phyloP scores from a whole-genome alignment of 768 basidiomycete genomes.

The Exidia glandulosa region DNA sequence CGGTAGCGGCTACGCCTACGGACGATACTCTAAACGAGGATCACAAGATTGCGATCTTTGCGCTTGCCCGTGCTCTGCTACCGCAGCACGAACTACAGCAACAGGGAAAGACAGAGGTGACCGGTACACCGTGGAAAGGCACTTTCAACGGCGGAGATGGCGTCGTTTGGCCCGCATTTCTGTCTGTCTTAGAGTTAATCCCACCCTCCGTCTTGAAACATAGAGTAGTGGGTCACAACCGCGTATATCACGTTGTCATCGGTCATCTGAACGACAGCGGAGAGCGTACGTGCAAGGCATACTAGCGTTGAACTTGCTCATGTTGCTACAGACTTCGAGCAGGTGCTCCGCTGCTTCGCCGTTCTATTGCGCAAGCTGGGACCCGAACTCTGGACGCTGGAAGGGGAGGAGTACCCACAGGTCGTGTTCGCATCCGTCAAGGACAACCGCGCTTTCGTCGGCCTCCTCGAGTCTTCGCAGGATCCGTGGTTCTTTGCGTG shows the following conservation, averaged over 20 bases:
- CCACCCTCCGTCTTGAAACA: not conserved
- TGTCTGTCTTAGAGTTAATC: not conserved
- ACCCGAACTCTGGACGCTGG: slow-evolving; percentile 53
- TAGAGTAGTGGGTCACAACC: slow-evolving; percentile 20
- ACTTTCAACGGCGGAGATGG: not conserved
- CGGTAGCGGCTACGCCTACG: slow-evolving; percentile 35
- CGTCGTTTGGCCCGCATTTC: not conserved
- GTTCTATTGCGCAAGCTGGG: slow-evolving; percentile 49
- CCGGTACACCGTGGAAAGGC: not conserved
- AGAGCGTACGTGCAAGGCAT: slow-evolving; percentile 37
- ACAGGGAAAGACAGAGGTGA: no score
- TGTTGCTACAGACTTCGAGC: slow-evolving; percentile 39
- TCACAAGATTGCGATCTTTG: slow-evolving; percentile 36
- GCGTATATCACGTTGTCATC: slow-evolving; percentile 36
- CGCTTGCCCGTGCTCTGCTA: slow-evolving; percentile 25
- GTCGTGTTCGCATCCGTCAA: slow-evolving; percentile 75
- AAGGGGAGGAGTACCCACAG: slow-evolving; percentile 62
- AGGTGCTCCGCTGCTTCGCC: slow-evolving; percentile 47
- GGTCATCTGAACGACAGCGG: slow-evolving; percentile 51
- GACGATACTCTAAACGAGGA: slow-evolving; percentile 34
- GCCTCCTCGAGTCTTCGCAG: slow-evolving; percentile 29
- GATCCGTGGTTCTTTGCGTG: slow-evolving; percentile 46
- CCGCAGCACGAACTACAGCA: not conserved
- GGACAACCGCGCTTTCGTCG: slow-evolving; percentile 52
- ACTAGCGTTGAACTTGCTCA: slow-evolving; percentile 8